These are phyloP conservation scores for Flaveria linearis DNA, from an alignment of 129 eudicot species.

Conservation along the genomic window DNA sequence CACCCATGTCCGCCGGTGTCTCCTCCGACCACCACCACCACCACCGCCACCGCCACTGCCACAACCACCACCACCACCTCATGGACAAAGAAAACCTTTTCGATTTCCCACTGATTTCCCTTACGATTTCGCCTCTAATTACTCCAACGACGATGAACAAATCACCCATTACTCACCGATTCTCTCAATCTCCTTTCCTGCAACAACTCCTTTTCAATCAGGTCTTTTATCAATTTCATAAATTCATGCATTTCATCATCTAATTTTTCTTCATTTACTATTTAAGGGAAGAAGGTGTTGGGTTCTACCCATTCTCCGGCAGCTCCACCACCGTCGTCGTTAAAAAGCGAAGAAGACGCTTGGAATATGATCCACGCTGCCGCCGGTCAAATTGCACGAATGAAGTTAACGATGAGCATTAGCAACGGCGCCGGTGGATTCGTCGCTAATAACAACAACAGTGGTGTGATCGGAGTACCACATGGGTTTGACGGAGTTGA, in stretches of 20 bases:
- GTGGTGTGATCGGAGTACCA: too few relatives aligned
- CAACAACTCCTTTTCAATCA: constrained; percentile 20
- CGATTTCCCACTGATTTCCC: constrained; percentile 20
- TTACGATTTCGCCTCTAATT: constrained; percentile 17
- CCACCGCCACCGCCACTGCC: constrained; percentile 16
- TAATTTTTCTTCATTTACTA: neutral
- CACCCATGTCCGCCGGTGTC: constrained; percentile 24
- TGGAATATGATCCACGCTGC: constrained; percentile 57
- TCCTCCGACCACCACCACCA: constrained; percentile 3
- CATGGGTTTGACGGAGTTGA: neutral
- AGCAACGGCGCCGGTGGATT: constrained; percentile 7
- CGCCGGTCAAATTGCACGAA: constrained; percentile 36
- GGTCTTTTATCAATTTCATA: constrained; percentile 24
- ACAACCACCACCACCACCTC: too few relatives aligned
- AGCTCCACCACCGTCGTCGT: constrained; percentile 40
- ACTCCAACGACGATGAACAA: constrained; percentile 33
- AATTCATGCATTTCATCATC: neutral
- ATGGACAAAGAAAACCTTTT: constrained; percentile 6
- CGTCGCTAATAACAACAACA: too few relatives aligned
- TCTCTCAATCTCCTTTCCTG: constrained; percentile 37
- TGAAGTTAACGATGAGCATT: constrained; percentile 39
- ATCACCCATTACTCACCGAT: constrained; percentile 50
- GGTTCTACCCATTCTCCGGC: constrained; percentile 41
- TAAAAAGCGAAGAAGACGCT: constrained; percentile 26
- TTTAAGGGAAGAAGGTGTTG: constrained; percentile 34